Evolutionary conservation across 495 filamentous ascomycete species (phyloP).

Genomic region (Neurospora intermedia): DNA sequence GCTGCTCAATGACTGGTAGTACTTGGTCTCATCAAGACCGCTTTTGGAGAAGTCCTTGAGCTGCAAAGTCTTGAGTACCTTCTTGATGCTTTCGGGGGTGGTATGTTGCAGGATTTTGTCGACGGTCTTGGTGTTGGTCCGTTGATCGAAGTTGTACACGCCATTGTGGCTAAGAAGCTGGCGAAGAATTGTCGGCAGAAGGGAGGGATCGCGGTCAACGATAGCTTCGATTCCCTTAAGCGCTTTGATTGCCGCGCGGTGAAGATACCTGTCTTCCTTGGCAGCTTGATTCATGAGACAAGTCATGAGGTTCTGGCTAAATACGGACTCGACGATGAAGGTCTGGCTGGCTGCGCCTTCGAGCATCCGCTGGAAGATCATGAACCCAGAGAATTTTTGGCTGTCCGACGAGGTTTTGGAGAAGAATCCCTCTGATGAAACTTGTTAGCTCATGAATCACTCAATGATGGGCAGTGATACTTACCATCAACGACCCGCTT

Average conservation of each 20-base stretch:
- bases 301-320: conserved; percentile 72
- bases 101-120: conserved; percentile 60
- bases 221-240: conserved; percentile 55
- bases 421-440: conserved; percentile 60
- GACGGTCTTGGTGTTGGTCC: conserved; percentile 81
- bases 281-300: conserved; percentile 79
- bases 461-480: conserved; percentile 19
- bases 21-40: conserved; percentile 26
- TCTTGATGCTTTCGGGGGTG: conserved; percentile 39
- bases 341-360: conserved; percentile 29
- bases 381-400: conserved; percentile 84
- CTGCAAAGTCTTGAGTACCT: conserved; percentile 33
- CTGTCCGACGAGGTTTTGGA: conserved; percentile 68
- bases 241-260: conserved; percentile 65
- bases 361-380: conserved; percentile 67
- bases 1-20: conserved; percentile 41
- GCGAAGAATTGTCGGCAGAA: conserved; percentile 48
- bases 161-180: conserved; percentile 59
- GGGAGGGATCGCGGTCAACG: conserved; percentile 52
- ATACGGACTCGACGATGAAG: conserved; percentile 37
- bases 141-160: conserved; percentile 68
- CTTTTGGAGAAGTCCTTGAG: conserved; percentile 19
- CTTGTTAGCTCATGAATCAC: conserved; percentile 14
- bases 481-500: conserved; percentile 75
- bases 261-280: conserved; percentile 74